Evolutionary conservation across 305 asterid species (phyloP), one percentile per base, ranked within the genome.

Genomic region (Fraxinus baroniana): DNA sequence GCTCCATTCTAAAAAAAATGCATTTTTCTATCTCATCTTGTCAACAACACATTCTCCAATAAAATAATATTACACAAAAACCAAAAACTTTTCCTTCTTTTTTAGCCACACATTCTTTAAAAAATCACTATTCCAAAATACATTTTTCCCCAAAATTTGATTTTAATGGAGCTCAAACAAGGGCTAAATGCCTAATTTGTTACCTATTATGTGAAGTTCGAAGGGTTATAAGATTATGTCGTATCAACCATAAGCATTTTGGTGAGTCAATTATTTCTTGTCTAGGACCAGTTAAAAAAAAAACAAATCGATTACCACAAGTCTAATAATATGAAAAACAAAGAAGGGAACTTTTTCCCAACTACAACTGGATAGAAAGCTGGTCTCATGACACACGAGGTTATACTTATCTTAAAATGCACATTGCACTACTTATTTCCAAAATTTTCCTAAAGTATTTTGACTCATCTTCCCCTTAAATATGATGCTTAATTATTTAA

Each of bases 381-480:
- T 74, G 78, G 41, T 52, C 71, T 37, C 64, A 20, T 22, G 26
- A n/a, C 39, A 35, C 41, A 75, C n/a, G 66, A 55, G 77, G 55
- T 70, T 64, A 76, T 74, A 71, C 28, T 30, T 28, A 60, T 79
- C 49, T 52, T 22, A 80, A 18, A 57, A n/a, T 55, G 57, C 73
- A 52, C 77, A 64, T 66, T 32, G 72, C 26, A 41, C 30, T 62
- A 68, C 5, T 28, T 35, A 62, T 66, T 39, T 17, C 13, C 52
- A 79, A 24, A 79, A 28, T 15, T 39, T 3, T 41, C 44, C 32
- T 4, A 0, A 41, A 44, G 52, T 15, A 17, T 35, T 15, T 15
- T 26, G 77, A 2, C 5, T 35, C 26, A 6, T 6, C 75, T 39
- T 35, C 30, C 76, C 15, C 1, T 26, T 17, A 20, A 10, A 79